phyloP scores from a whole-genome alignment of 345 rosid genomes.

The Balakata baccata region DNA sequence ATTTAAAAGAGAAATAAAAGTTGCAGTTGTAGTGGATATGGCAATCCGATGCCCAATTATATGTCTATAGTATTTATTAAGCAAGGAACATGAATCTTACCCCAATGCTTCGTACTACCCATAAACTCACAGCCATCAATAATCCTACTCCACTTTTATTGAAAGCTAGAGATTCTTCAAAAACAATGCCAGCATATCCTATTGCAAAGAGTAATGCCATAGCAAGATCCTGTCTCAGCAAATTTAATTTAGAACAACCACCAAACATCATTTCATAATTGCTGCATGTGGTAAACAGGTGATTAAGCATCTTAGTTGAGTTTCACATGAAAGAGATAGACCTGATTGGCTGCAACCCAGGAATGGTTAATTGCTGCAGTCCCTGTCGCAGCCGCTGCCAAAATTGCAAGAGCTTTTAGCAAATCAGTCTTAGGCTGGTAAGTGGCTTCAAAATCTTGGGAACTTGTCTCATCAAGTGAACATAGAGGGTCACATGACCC shows the following conservation, averaged over 20 bases:
- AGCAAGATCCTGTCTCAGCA: conserved; percentile 74
- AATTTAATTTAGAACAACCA: conserved; percentile 20
- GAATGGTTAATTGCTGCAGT: conserved; percentile 82
- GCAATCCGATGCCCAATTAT: neutral
- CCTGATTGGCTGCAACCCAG: conserved; percentile 98
- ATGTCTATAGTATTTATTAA: neutral
- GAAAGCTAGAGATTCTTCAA: conserved; percentile 91
- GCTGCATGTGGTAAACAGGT: neutral
- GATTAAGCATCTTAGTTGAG: neutral
- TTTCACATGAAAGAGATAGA: conserved; percentile 11
- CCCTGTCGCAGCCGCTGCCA: conserved; percentile 78
- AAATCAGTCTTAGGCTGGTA: conserved; percentile 86
- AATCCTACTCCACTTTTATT: conserved; percentile 94
- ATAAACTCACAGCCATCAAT: conserved; percentile 93
- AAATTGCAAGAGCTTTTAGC: conserved; percentile 67
- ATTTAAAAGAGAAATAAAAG: neutral
- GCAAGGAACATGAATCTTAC: conserved; percentile 42
- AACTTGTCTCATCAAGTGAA: conserved; percentile 83
- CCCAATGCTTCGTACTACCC: conserved; percentile 85
- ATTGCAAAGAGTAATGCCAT: conserved; percentile 84
- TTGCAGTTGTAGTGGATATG: neutral
- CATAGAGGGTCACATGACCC: conserved; percentile 87
- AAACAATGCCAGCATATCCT: conserved; percentile 88
- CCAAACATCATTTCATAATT: neutral
- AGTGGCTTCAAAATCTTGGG: conserved; percentile 56